A percentile compares a stretch with the other conserved stretches of the same genome.
phyloP scores from a whole-genome alignment of 495 filamentous ascomycete genomes.

The Annulohypoxylon bovei region DNA sequence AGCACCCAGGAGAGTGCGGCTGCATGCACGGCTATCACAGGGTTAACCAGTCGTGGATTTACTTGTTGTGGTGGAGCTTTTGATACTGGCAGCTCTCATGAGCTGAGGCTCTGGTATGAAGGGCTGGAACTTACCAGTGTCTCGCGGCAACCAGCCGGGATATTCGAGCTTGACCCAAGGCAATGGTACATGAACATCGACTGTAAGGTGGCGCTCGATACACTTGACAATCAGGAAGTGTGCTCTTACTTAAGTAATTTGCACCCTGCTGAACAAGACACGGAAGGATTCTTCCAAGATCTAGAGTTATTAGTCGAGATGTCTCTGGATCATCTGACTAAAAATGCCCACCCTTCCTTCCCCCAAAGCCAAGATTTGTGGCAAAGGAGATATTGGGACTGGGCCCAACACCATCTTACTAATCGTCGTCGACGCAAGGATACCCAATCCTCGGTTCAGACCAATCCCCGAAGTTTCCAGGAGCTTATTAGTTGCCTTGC shows the following conservation, averaged over 20 bases:
- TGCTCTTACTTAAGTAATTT: background rate
- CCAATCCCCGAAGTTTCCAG: background rate
- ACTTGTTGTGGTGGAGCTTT: too few species aligned
- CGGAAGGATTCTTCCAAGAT: background rate
- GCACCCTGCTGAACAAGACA: background rate
- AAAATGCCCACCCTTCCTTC: background rate
- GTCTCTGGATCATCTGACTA: background rate
- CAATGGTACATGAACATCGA: constrained; percentile 22
- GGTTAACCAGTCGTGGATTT: constrained; percentile 6
- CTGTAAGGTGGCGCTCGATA: constrained; percentile 9
- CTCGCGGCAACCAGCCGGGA: background rate
- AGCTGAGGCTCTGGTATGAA: constrained; percentile 21
- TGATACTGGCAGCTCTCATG: background rate
- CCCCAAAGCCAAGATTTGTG: background rate
- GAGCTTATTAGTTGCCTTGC: background rate
- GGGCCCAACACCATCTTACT: constrained; percentile 7
- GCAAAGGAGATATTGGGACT: constrained; percentile 1
- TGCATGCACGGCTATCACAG: background rate
- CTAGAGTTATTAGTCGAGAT: background rate
- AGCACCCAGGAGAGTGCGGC: background rate
- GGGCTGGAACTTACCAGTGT: constrained; percentile 19
- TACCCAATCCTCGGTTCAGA: too few species aligned
- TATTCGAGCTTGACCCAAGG: background rate
- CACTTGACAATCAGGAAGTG: background rate
- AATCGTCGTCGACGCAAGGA: too few species aligned